Conservation (phyloP, 2,329 filamentous ascomycete species). For the Lachnellula hyalina region DNA sequence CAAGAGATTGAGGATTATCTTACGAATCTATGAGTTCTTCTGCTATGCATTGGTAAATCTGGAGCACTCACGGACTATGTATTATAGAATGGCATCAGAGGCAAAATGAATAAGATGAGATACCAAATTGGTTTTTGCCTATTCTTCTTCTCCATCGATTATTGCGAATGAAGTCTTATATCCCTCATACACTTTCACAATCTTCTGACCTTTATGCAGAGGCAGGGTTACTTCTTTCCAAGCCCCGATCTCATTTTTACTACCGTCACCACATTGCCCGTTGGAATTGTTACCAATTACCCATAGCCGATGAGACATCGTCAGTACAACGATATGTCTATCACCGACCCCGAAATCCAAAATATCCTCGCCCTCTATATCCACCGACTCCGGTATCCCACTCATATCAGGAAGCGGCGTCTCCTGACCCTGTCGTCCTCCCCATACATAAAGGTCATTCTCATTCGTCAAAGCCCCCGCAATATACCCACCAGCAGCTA, state of each 20-base stretch:
- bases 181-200: constrained; percentile 26
- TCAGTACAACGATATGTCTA: constrained; percentile 53
- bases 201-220: constrained; percentile 17
- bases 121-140: constrained; percentile 16
- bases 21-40: constrained; percentile 72
- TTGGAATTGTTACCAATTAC: constrained; percentile 52
- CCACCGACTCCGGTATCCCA: constrained; percentile 21
- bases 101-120: constrained; percentile 28
- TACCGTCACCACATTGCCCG: constrained; percentile 52
- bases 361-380: constrained; percentile 45
- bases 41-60: constrained; percentile 18
- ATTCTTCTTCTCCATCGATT: constrained; percentile 13
- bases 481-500: constrained; percentile 50
- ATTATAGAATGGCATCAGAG: constrained; percentile 34
- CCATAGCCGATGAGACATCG: constrained; percentile 44
- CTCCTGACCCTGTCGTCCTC: constrained; percentile 31
- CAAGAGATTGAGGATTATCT: constrained; percentile 99
- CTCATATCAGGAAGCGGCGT: constrained; percentile 14
- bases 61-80: constrained; percentile 26
- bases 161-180: constrained; percentile 31
- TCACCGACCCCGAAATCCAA: constrained; percentile 53
- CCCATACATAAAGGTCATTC: constrained; percentile 59
- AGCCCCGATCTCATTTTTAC: constrained; percentile 8
- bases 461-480: constrained; percentile 53
- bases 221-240: constrained; percentile 25